Evolutionary conservation across 1,284 basidiomycete species (phyloP), one percentile per base, ranked within the genome.

Genomic region (Cryptococcus sp.): DNA sequence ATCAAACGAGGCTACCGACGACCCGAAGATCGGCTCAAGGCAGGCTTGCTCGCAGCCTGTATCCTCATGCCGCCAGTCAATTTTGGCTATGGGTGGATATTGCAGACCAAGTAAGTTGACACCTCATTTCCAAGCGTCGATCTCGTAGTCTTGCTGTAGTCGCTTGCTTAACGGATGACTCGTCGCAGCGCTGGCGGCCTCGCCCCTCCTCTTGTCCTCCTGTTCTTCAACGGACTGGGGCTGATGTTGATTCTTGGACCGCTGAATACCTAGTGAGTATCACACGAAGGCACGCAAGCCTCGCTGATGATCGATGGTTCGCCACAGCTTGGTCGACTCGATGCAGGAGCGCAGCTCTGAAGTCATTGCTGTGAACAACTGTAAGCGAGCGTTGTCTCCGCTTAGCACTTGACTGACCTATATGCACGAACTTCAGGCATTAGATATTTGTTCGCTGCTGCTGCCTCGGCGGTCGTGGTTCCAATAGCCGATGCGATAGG

Each of bases 1-100:
- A 75, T 74, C 53, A 74, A 79, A n/a, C 80, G 86, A 38, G 80
- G 81, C 0, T 46, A 77, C 56, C 71, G 85, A 78, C 60, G 77
- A 3, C 85, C 86, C 0, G 87, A 88, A 69, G 87, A 87, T 66
- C 80, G 87, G 5, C 78, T 88, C 23, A 77, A 81, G 11, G 84
- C 82, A 0, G 78, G 80, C 0, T 69, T 85, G 44, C 59, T 82
- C 8, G 85, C 84, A 15, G 78, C 79, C 0, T 76, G 76, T 0
- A 31, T 84, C 6, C 63, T 86, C 40, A 74, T 83, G 19, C 84
- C 84, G 0, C 20, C 78, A 7, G 80, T 81, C 3, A 62, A 51
- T 47, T 58, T 76, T 11, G 61, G 60, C 15, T 78, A 74, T 57
- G 77, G 77, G 17, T 79, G 77, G 75, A 58, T 78, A 0, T 48